Base-by-base conservation (phyloP, 2,329 filamentous ascomycete species). In the Diaporthe batatas region DNA sequence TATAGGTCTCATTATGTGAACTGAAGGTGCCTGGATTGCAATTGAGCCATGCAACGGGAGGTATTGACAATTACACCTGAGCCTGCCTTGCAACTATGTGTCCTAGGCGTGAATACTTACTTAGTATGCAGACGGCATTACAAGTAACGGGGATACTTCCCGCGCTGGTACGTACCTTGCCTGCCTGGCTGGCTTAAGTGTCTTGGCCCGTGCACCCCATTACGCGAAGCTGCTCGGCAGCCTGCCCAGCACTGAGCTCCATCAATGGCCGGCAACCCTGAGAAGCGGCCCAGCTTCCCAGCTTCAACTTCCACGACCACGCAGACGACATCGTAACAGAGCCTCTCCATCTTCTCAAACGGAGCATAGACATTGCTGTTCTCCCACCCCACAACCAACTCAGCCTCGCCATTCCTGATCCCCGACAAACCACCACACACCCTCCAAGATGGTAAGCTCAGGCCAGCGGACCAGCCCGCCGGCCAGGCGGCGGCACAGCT, bases 361-460 rank as follows among this genome's bases (percentile, higher is more conserved):
- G 11, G 39, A 59, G n/a, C 44, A 23, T 32, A 21, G 12, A 59
- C 18, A 49, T 18, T 68, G 29, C 4, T 58, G 34, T 23, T 29
- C 16, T 32, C 4, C 32, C 11, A 62, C 51, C n/a, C 3, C 25
- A 23, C 12, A 11, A 67, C 34, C 39, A 47, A 57, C 64, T 11
- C n/a, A 23, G 32, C 55, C 23, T 42, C 23, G 44, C 55, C 23
- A 25, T 18, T 72, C 58, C 68, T 72, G 68, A 59, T 51, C 53
- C 18, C 16, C 53, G n/a, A n/a, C 8, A 32, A 1, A 36, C 34
- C 58, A 2, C 53, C 39, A 72, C 25, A n/a, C 54, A 72, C 76
- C 80, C 77, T 78, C 76, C 83, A 87, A 83, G 73, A 89, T 89
- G 87, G 87, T 89, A 84, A 82, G 83, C 78, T 74, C 67, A 42